Conservation (phyloP, 768 basidiomycete genomes). For the Russula virescens region DNA sequence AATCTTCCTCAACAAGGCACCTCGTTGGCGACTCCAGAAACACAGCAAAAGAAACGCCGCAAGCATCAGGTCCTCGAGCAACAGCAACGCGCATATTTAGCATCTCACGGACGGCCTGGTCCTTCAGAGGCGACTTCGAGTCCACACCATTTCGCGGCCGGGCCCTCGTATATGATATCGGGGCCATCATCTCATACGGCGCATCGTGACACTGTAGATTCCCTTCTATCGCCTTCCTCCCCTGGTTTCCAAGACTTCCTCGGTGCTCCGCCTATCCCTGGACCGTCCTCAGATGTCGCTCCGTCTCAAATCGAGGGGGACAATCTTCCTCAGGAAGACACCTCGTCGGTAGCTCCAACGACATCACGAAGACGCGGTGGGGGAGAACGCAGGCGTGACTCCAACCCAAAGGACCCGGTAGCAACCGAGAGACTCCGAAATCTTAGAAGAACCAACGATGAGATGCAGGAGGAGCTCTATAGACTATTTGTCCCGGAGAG, state of each 20-base stretch:
- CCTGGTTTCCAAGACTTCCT: neutral
- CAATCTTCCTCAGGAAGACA: neutral
- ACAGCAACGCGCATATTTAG: too few species aligned
- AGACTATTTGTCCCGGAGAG: neutral
- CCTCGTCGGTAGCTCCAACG: neutral
- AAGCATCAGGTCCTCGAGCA: too few species aligned
- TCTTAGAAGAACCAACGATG: neutral
- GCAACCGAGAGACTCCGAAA: constrained; percentile 6
- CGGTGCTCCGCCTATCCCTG: too few species aligned
- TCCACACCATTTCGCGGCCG: too few species aligned
- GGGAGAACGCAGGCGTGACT: neutral
- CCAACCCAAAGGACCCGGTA: neutral
- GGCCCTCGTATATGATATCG: too few species aligned
- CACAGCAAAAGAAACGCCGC: neutral
- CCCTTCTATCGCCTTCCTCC: neutral
- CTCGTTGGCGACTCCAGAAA: neutral
- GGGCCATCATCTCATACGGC: too few species aligned
- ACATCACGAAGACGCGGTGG: neutral
- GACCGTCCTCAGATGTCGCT: neutral
- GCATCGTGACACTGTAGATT: neutral
- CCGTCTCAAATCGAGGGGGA: neutral
- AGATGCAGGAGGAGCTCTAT: neutral
- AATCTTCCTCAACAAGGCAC: neutral
- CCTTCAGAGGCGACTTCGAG: too few species aligned
- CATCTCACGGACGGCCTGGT: too few species aligned